A percentile compares a stretch with the other conserved stretches of the same genome.
phyloP scores from a whole-genome alignment of 106 monocot species.

The Chionographis japonica region DNA sequence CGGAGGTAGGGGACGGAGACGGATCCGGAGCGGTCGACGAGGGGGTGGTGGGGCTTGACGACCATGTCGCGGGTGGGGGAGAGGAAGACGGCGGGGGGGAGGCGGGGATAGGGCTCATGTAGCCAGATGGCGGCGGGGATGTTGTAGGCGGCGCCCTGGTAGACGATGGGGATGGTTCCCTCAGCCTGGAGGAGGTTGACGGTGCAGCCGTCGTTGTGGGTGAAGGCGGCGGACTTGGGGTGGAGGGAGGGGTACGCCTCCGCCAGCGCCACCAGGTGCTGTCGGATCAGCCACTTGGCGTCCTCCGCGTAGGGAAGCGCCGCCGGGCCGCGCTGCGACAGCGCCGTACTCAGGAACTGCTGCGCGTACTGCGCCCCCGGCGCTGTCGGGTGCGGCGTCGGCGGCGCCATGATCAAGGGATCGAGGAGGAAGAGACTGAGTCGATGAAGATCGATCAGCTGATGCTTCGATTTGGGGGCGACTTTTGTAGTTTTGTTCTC shows the following conservation, averaged over 20 bases:
- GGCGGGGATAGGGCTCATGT: slow-evolving; percentile 69
- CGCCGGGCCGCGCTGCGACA: slow-evolving; percentile 84
- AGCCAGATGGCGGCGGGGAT: slow-evolving; percentile 90
- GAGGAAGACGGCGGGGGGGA: slow-evolving; percentile 77
- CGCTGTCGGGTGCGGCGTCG: background rate
- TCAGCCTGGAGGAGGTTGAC: slow-evolving; percentile 63
- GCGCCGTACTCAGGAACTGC: slow-evolving; percentile 60
- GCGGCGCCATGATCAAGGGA: background rate
- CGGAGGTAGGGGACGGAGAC: slow-evolving; percentile 74
- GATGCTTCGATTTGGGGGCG: no score
- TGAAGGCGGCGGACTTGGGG: slow-evolving; percentile 60
- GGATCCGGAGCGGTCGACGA: slow-evolving; percentile 77
- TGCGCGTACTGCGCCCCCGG: slow-evolving; percentile 42
- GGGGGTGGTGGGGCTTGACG: slow-evolving; percentile 66
- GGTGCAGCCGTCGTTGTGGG: slow-evolving; percentile 76
- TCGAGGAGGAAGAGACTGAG: no score
- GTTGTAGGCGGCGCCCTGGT: slow-evolving; percentile 62
- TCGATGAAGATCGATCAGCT: no score
- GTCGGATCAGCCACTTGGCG: slow-evolving; percentile 71
- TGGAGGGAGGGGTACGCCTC: slow-evolving; percentile 67
- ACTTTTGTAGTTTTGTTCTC: no score
- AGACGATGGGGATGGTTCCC: slow-evolving; percentile 83
- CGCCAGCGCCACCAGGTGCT: slow-evolving; percentile 55
- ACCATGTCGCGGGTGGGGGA: slow-evolving; percentile 68
- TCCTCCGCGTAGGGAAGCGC: slow-evolving; percentile 81